These are phyloP conservation scores for Trametes elegans DNA, from an alignment of 768 basidiomycete genomes.

Conservation along the genomic window DNA sequence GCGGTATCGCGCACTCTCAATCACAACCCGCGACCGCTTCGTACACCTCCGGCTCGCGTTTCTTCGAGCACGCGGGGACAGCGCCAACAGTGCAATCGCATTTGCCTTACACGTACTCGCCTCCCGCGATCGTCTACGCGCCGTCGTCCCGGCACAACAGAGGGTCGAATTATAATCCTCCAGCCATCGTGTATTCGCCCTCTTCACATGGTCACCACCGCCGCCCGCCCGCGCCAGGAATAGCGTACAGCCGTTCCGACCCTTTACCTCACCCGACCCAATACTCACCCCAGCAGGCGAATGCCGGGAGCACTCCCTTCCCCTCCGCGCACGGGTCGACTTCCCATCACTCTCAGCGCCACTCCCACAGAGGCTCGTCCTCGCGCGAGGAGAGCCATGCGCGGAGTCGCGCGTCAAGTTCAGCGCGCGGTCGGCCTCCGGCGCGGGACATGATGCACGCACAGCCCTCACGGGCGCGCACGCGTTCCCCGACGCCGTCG, in stretches of 20 bases:
- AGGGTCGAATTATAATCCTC: conserved; percentile 55
- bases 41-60: conserved; percentile 23
- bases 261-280: conserved; percentile 40
- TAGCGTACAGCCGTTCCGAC: conserved; percentile 70
- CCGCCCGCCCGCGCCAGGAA: conserved; percentile 43
- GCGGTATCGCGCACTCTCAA: conserved; percentile 41
- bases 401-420: conserved; percentile 13
- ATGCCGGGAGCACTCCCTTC: conserved; percentile 41
- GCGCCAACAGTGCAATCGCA: conserved; percentile 36
- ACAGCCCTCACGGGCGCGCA: conserved; percentile 14
- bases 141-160: conserved; percentile 44
- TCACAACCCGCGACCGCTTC: conserved; percentile 33
- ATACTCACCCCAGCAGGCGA: conserved; percentile 32
- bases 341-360: conserved; percentile 8
- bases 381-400: conserved; percentile 15
- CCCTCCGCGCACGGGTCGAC: conserved; percentile 37
- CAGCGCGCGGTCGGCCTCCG: conserved; percentile 12
- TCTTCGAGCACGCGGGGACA: conserved; percentile 24
- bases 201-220: conserved; percentile 22
- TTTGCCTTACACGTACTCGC: conserved; percentile 36
- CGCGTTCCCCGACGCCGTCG: conserved; percentile 34
- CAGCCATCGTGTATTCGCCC: conserved; percentile 52
- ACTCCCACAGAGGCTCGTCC: neutral
- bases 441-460: neutral
- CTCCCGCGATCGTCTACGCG: conserved; percentile 62